phyloP scores from a whole-genome alignment of 495 filamentous ascomycete genomes.

The Cudoniella acicularis region DNA sequence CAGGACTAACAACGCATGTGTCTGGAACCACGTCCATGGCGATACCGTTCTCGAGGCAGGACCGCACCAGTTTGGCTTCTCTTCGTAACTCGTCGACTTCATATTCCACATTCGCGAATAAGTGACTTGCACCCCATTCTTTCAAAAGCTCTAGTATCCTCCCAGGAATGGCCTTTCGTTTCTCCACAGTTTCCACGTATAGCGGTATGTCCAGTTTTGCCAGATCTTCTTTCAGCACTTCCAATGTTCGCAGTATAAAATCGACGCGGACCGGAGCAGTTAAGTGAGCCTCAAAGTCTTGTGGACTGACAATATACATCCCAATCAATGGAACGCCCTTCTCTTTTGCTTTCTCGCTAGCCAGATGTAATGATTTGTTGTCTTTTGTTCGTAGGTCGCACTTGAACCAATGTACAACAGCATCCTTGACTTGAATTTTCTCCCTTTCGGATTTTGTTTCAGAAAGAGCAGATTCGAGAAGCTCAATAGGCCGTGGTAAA shows the following conservation, averaged over 20 bases:
- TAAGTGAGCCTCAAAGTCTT: slow-evolving; percentile 82
- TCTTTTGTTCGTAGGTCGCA: slow-evolving; percentile 71
- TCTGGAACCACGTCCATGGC: slow-evolving; percentile 67
- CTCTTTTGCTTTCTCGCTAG: slow-evolving; percentile 61
- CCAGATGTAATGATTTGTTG: slow-evolving; percentile 68
- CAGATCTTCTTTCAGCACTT: slow-evolving; percentile 61
- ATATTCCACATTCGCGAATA: slow-evolving; percentile 72
- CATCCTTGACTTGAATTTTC: slow-evolving; percentile 46
- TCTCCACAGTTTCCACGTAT: slow-evolving; percentile 66
- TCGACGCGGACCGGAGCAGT: slow-evolving; percentile 72
- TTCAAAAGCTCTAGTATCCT: slow-evolving; percentile 67
- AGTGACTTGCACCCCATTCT: slow-evolving; percentile 70
- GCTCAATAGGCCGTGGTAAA: slow-evolving; percentile 67
- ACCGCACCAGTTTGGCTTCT: slow-evolving; percentile 61
- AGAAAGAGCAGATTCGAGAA: slow-evolving; percentile 48
- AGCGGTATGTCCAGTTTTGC: slow-evolving; percentile 73
- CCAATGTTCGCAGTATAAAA: slow-evolving; percentile 69
- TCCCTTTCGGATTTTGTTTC: slow-evolving; percentile 46
- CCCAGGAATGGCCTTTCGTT: slow-evolving; percentile 56
- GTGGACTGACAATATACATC: slow-evolving; percentile 77
- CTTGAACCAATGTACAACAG: slow-evolving; percentile 92
- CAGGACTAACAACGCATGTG: slow-evolving; percentile 77
- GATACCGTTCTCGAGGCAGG: slow-evolving; percentile 57
- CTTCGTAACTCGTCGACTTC: slow-evolving; percentile 74
- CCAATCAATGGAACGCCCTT: slow-evolving; percentile 65